phyloP scores from a whole-genome alignment of 2,329 filamentous ascomycete species.

The Niveomyces coronatus region DNA sequence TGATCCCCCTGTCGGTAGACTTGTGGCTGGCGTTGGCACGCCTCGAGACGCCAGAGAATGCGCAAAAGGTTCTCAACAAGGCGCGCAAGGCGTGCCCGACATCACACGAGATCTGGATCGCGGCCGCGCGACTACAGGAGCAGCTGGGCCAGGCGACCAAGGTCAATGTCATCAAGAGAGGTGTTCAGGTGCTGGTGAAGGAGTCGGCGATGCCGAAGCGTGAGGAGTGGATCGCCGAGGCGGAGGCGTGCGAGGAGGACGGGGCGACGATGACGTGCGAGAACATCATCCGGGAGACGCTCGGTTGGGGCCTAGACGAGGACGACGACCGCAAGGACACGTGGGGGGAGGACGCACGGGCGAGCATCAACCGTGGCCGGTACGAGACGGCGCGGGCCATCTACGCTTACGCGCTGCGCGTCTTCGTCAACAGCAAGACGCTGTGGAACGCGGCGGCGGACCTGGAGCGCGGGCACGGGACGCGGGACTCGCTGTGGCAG shows the following conservation, averaged over 20 bases:
- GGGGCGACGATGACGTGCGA: slow-evolving; percentile 78
- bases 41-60: slow-evolving; percentile 80
- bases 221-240: slow-evolving; percentile 93
- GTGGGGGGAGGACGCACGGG: slow-evolving; percentile 88
- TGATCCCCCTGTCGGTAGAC: slow-evolving; percentile 88
- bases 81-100: slow-evolving; percentile 89
- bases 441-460: slow-evolving; percentile 89
- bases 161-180: slow-evolving; percentile 90
- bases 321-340: slow-evolving; percentile 93
- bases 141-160: slow-evolving; percentile 69
- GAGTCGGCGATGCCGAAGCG: slow-evolving; percentile 95
- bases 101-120: slow-evolving; percentile 94
- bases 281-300: slow-evolving; percentile 82
- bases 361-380: slow-evolving; percentile 67
- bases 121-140: slow-evolving; percentile 82
- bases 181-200: slow-evolving; percentile 75
- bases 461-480: slow-evolving; percentile 81
- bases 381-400: slow-evolving; percentile 91
- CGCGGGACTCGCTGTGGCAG: slow-evolving; percentile 70
- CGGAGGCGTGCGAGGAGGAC: slow-evolving; percentile 89
- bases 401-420: slow-evolving; percentile 78
- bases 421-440: slow-evolving; percentile 80
- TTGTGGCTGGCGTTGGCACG: slow-evolving; percentile 90
- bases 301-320: slow-evolving; percentile 88
- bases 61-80: slow-evolving; percentile 89